phyloP scores from a whole-genome alignment of 805 yeast species.

The Vanderwaltozyma tropicalis region DNA sequence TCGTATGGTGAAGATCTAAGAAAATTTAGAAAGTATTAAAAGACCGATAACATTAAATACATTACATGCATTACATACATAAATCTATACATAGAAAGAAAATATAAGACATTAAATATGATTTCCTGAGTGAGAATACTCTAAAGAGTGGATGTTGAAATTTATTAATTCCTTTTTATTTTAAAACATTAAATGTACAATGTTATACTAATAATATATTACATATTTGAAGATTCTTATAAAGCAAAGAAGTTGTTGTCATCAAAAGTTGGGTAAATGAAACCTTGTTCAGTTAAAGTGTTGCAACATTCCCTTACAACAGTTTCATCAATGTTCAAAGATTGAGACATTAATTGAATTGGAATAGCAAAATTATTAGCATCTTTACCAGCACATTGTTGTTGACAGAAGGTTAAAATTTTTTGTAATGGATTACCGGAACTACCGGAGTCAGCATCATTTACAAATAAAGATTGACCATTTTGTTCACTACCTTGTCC shows the following conservation, averaged over 20 bases:
- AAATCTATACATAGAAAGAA: no score
- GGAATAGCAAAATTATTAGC: constrained; percentile 65
- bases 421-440: constrained; percentile 31
- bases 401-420: constrained; percentile 40
- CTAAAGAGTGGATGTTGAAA: not conserved
- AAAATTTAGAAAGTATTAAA: not conserved
- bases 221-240: constrained; percentile 2
- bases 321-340: constrained; percentile 39
- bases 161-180: no score
- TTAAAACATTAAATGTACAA: no score
- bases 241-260: constrained; percentile 52
- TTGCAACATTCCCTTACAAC: constrained; percentile 42
- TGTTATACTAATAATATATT: not conserved
- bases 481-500: constrained; percentile 18
- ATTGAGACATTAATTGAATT: constrained; percentile 47
- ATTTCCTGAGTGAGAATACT: not conserved
- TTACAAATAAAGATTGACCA: constrained; percentile 34
- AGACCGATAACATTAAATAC: not conserved
- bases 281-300: constrained; percentile 55
- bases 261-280: constrained; percentile 57
- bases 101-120: no score
- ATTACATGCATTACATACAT: not conserved
- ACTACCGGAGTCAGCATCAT: constrained; percentile 29
- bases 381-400: constrained; percentile 37
- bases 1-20: constrained; percentile 18